These are phyloP conservation scores for Neoboletus subvelutipes DNA, from an alignment of 768 basidiomycete genomes.

Conservation along the genomic window DNA sequence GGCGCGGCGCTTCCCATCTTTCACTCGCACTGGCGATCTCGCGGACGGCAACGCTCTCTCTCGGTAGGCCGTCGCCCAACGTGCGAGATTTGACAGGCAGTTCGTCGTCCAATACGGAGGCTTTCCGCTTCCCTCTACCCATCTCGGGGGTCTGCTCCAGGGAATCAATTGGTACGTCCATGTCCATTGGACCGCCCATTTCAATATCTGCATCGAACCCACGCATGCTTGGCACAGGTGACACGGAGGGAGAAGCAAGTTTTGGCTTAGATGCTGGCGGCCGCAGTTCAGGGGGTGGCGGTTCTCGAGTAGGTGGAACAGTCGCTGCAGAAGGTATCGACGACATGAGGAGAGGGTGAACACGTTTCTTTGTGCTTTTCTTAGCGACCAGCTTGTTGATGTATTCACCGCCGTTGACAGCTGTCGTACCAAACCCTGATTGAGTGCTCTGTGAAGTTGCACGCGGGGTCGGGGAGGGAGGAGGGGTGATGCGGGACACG, in stretches of 20 bases:
- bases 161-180: slow-evolving; percentile 55
- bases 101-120: slow-evolving; percentile 43
- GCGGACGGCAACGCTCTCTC: slow-evolving; percentile 50
- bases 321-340: slow-evolving; percentile 38
- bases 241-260: slow-evolving; percentile 34
- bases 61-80: slow-evolving; percentile 63
- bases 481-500: slow-evolving; percentile 42
- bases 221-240: slow-evolving; percentile 51
- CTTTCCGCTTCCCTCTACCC: slow-evolving; percentile 53
- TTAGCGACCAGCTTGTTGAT: slow-evolving; percentile 77
- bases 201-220: slow-evolving; percentile 44
- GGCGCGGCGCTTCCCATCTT: slow-evolving; percentile 17
- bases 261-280: slow-evolving; percentile 28
- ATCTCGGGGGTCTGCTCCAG: slow-evolving; percentile 44
- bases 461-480: slow-evolving; percentile 45
- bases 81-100: slow-evolving; percentile 47
- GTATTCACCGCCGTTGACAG: slow-evolving; percentile 50
- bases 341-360: slow-evolving; percentile 44
- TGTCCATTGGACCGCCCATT: slow-evolving; percentile 48
- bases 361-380: slow-evolving; percentile 67
- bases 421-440: slow-evolving; percentile 41
- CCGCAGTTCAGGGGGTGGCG: slow-evolving; percentile 13
- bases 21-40: slow-evolving; percentile 44
- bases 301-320: slow-evolving; percentile 13
- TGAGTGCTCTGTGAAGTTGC: slow-evolving; percentile 33